Conservation (phyloP, 768 basidiomycete species). For the Suillus cothurnatus region DNA sequence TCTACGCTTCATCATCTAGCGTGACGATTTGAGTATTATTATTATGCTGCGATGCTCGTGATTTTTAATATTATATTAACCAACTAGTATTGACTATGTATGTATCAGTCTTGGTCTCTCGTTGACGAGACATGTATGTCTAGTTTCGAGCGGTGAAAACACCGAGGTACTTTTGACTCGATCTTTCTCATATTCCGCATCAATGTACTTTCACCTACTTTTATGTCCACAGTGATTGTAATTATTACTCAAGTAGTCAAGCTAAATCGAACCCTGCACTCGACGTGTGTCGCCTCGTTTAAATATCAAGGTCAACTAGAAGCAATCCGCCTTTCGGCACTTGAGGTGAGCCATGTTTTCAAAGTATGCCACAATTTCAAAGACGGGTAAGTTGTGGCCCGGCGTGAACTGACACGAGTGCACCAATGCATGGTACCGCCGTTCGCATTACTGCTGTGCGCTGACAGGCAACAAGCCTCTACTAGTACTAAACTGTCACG, state of each 20-base stretch:
- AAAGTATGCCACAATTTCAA: too few species aligned
- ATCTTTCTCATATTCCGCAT: not conserved
- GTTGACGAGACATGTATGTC: not conserved
- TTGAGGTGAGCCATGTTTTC: not conserved
- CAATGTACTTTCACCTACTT: not conserved
- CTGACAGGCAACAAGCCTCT: not conserved
- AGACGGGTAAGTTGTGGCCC: not conserved
- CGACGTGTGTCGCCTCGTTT: not conserved
- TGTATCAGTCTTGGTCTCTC: not conserved
- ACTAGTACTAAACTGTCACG: too few species aligned
- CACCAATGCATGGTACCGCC: not conserved
- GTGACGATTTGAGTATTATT: not conserved
- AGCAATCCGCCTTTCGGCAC: not conserved
- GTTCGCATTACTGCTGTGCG: not conserved
- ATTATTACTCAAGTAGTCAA: not conserved
- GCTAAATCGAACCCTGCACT: not conserved
- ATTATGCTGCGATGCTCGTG: not conserved
- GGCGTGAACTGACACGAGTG: too few species aligned
- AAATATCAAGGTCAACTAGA: not conserved
- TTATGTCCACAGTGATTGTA: not conserved
- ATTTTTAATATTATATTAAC: not conserved
- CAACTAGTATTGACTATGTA: not conserved
- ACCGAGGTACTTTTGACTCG: not conserved
- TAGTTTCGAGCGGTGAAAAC: not conserved
- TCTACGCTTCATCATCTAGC: conserved; percentile 34